Percentiles rank a stretch among this genome's conserved stretches.
Conservation (phyloP, 345 rosid species). For the Cardiospermum halicacabum region DNA sequence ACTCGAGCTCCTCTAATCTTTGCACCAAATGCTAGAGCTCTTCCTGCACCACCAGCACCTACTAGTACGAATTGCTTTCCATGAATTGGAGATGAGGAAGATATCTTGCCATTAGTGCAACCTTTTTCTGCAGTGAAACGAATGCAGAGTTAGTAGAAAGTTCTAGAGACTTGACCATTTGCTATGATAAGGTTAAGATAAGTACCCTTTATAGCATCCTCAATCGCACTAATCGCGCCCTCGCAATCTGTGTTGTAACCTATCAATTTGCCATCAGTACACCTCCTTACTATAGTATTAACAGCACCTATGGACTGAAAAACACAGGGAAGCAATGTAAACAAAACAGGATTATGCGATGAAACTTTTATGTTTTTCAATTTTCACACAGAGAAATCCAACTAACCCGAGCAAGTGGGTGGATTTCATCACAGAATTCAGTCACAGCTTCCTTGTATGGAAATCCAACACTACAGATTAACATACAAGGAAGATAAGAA, state of each 20-base stretch:
- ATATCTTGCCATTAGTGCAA: conserved; percentile 11
- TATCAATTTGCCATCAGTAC: conserved; percentile 43
- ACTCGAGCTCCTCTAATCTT: conserved; percentile 48
- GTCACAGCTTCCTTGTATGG: conserved; percentile 48
- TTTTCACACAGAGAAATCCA: neutral
- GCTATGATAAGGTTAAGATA: neutral
- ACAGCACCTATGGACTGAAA: conserved; percentile 46
- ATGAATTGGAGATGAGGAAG: conserved; percentile 24
- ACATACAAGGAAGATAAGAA: too few relatives aligned
- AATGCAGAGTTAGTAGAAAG: neutral
- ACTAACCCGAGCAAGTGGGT: conserved; percentile 46
- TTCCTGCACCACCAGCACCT: conserved; percentile 69
- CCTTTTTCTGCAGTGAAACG: conserved; percentile 21
- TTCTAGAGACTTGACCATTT: neutral
- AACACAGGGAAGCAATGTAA: neutral
- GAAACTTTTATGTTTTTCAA: neutral
- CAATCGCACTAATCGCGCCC: conserved; percentile 46
- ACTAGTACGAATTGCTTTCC: conserved; percentile 53
- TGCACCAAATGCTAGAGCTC: conserved; percentile 66
- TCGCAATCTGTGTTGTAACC: conserved; percentile 53
- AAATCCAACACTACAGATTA: conserved; percentile 48
- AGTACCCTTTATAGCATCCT: conserved; percentile 55
- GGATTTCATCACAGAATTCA: conserved; percentile 44
- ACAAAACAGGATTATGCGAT: neutral
- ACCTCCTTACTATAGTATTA: conserved; percentile 47